Evolutionary conservation across 352 stramenopile species (phyloP), one percentile per base, ranked within the genome.

Genomic region (Pelagophyceae sp.): DNA sequence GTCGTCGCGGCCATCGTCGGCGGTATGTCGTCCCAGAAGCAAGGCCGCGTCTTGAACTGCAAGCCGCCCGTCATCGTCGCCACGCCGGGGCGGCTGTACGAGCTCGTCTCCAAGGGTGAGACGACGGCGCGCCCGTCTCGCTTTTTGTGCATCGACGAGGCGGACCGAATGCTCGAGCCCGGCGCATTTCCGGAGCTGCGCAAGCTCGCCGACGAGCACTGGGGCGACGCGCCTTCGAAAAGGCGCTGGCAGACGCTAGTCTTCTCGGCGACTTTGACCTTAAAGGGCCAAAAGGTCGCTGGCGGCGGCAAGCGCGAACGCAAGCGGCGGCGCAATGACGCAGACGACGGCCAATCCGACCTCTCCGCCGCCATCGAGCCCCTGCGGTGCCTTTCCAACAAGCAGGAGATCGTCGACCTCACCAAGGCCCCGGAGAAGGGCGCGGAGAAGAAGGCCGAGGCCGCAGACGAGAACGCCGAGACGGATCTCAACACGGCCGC

Each of bases 61-160:
- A 81, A 85, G 35, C 95, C 94, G 0, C 87, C 96, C 75, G 92
- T 98, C 74, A 85, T 98, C 65, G 94, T 98, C 51, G 94, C 87
- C 35, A 99, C 95, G 40, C 94, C 95, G 20, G 95, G 95, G 71
- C 87, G 95, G 77, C 82, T 98, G 1, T 98, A 94, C 93, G 93
- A 98, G 79, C 83, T 98, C 78, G 94, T 98, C 31, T 15, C 37
- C 5, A 31, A 72, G 15, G 64, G 60, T 5, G 15, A 32, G 11
- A 23, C 31, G 11, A 27, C 15, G 11, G 5, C 23, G 23, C 29
- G 23, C 11, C 23, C 23, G 29, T 5, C 29, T 15, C 58, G 58
- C 15, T 67, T 31, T 27, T 32, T 72, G 19, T 27, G 15, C 64
- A 15, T 72, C 64, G 64, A 72, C 64, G 64, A 72, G 64, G 64